A percentile compares a stretch with the other conserved stretches of the same genome.
Evolutionary conservation across 306 rosid genomes (phyloP).

Genomic region (Citrullus amarus): DNA sequence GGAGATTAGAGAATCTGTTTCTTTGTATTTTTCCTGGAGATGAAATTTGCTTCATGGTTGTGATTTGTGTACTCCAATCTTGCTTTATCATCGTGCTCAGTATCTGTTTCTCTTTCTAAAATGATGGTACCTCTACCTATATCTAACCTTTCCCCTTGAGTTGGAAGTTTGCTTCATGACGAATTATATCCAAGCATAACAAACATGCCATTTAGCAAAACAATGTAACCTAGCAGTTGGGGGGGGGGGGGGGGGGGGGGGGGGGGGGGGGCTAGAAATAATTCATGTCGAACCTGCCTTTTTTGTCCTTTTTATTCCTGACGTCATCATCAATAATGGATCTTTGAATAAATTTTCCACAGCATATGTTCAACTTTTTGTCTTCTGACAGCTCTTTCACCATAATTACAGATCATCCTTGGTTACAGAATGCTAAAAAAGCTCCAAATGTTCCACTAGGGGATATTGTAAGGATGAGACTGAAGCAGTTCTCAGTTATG

Average conservation of each 20-base stretch:
- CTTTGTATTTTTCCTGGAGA: background rate
- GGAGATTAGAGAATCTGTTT: slow-evolving; percentile 2
- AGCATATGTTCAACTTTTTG: background rate
- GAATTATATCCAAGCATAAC: background rate
- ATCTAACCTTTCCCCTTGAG: background rate
- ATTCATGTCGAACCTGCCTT: background rate
- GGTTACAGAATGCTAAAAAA: slow-evolving; percentile 94
- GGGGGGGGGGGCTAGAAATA: background rate
- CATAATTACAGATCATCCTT: slow-evolving; percentile 66
- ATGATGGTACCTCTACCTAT: background rate
- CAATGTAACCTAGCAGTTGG: background rate
- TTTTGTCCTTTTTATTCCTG: background rate
- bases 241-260: background rate
- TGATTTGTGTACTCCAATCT: background rate
- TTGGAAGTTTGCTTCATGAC: background rate
- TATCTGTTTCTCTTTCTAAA: background rate
- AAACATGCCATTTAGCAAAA: background rate
- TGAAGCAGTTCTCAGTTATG: slow-evolving; percentile 93
- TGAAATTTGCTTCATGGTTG: background rate
- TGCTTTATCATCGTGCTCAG: background rate
- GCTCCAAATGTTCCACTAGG: slow-evolving; percentile 93
- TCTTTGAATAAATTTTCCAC: background rate
- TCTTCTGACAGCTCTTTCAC: slow-evolving; percentile 10
- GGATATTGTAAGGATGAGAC: slow-evolving; percentile 93
- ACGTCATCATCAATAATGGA: background rate